Base-by-base conservation (phyloP, 148 eudicot species). In the Fagopyrum tataricum region DNA sequence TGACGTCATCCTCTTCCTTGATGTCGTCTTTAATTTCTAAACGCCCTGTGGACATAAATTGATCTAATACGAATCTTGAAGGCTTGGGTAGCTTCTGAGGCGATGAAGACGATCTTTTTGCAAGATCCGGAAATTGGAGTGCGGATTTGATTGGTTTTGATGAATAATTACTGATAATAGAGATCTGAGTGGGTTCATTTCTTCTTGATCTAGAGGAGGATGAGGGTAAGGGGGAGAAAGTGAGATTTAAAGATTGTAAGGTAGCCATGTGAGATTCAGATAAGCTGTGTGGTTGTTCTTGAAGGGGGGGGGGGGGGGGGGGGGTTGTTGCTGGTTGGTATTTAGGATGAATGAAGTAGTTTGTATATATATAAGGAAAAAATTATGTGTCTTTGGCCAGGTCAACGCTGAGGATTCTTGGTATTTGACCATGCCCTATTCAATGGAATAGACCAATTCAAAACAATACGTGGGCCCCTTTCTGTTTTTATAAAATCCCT, bases 201-300 rank as follows among this genome's bases (percentile, higher is more conserved):
- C 8, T 14, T 5, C 7, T 72, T 52, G 51, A 24, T 71, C 48
- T 71, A 71, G 53, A 44, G n/a, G 52, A 71, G 17, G 37, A 31
- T 3, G 73, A 18, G 18, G 69, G 39, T 4, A 43, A 47, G 23
- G 73, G 55, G 40, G 51, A 71, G 39, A 71, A 23, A 17, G 73
- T 24, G 21, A 72, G 21, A 40, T 14, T 24, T 72, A 21, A 40
- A 17, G 74, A 42, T 72, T 72, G 74, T 20, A 72, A 53, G 11
- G 24, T 21, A 7, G 74, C 74, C 74, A 72, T 72, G 62, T 12
- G 44, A 43, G 69, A 14, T 31, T 59, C 42, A 31, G 24, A 62
- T 26, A 20, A 2, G 18, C 6, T 61, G 41, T 13, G 26, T 26
- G 41, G 26, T 26, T 31, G 67, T 31, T 31, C 37, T 31, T 31